Percentiles rank a stretch among this genome's conserved stretches.
phyloP scores from a whole-genome alignment of 441 rosid species.

The Rhodomyrtus psidioides region DNA sequence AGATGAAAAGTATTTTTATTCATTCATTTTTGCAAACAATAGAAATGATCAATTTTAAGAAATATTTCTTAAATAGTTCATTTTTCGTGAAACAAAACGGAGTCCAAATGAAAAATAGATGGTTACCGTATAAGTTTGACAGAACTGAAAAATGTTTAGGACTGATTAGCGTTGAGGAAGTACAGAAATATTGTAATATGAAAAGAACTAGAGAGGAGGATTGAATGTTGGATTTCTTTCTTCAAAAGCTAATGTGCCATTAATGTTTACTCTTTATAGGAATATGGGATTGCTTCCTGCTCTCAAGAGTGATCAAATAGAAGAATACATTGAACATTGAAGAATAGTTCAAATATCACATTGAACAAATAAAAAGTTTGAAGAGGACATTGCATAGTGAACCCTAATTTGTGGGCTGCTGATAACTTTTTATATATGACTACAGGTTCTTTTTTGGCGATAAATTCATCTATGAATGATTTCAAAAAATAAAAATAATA shows the following conservation, averaged over 20 bases:
- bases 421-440: not conserved
- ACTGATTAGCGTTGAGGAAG: not conserved
- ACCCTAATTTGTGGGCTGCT: accelerated
- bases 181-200: not conserved
- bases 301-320: not conserved
- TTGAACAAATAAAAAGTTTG: not conserved
- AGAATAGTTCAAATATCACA: not conserved
- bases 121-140: not conserved
- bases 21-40: too few relatives aligned
- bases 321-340: not conserved
- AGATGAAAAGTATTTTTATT: not conserved
- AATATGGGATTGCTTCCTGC: not conserved
- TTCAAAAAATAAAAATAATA: too few relatives aligned
- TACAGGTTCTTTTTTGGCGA: not conserved
- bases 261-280: not conserved
- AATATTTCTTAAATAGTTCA: too few relatives aligned
- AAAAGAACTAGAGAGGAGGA: not conserved
- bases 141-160: not conserved
- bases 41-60: too few relatives aligned
- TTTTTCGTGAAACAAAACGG: not conserved
- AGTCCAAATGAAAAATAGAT: not conserved
- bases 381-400: accelerated
- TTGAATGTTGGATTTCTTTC: not conserved
- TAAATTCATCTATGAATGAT: not conserved
- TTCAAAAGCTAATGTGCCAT: not conserved